Evolutionary conservation across 1,139 yeast species (phyloP).

Genomic region (Arxiozyma bovina): DNA sequence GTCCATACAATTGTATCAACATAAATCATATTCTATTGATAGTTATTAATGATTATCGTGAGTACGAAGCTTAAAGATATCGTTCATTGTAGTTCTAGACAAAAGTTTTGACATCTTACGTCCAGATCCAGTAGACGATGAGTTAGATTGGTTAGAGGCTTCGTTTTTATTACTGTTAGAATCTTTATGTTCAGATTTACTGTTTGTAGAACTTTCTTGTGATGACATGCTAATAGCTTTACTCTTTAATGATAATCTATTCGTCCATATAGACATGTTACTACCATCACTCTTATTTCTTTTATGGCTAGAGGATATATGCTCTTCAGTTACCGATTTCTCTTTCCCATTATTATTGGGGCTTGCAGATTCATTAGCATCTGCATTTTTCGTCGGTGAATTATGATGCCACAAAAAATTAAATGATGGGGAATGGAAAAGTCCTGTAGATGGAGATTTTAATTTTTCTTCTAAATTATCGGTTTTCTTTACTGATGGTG

Average conservation of each 20-base stretch:
- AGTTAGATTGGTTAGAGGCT: slow-evolving; percentile 3
- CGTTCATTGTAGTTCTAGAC: slow-evolving; percentile 24
- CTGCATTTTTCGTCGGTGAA: slow-evolving; percentile 7
- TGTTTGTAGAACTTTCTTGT: slow-evolving; percentile 6
- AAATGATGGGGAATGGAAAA: slow-evolving; percentile 16
- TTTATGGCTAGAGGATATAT: slow-evolving; percentile 8
- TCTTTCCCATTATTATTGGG: neutral
- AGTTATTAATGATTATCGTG: slow-evolving; percentile 12
- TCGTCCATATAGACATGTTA: slow-evolving; percentile 16
- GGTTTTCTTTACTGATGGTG: neutral
- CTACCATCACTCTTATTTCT: slow-evolving; percentile 19
- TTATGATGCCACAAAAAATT: slow-evolving; percentile 18
- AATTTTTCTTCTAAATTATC: neutral
- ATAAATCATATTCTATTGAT: neutral
- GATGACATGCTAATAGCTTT: slow-evolving; percentile 9
- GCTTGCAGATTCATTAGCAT: neutral
- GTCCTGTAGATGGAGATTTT: neutral
- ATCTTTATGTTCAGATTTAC: neutral
- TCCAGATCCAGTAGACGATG: slow-evolving; percentile 13
- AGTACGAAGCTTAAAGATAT: slow-evolving; percentile 21
- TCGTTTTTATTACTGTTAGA: slow-evolving; percentile 2
- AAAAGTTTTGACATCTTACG: slow-evolving; percentile 24
- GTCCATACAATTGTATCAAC: neutral
- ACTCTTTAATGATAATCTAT: slow-evolving; percentile 13
- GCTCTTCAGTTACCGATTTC: neutral